Evolutionary conservation across 2,329 filamentous ascomycete genomes (phyloP).

Genomic region (Botrytis galanthina): DNA sequence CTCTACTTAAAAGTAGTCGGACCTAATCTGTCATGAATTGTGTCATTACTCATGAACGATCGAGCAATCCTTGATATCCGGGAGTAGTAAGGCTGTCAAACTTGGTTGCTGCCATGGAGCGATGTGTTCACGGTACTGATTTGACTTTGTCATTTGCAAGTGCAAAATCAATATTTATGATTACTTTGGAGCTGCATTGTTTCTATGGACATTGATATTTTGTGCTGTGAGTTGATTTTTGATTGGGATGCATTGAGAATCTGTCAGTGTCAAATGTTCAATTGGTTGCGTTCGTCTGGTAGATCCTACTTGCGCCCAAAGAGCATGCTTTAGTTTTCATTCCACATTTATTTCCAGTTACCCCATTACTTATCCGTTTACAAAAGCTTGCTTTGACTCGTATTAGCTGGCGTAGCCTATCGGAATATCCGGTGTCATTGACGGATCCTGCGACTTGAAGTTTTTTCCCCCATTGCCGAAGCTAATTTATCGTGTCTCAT

Average conservation of each 20-base stretch:
- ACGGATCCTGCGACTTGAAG: neutral
- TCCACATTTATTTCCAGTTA: neutral
- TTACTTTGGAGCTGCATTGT: accelerated
- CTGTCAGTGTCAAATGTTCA: neutral
- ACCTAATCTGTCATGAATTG: neutral
- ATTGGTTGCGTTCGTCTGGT: neutral
- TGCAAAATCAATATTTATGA: neutral
- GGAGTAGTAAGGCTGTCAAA: neutral
- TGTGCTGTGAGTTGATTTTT: neutral
- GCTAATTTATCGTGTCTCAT: neutral
- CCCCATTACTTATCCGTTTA: neutral
- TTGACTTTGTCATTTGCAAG: neutral
- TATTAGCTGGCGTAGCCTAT: neutral
- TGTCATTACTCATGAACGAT: neutral
- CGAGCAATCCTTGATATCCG: neutral
- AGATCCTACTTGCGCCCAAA: neutral
- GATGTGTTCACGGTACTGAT: neutral
- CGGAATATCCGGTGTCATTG: neutral
- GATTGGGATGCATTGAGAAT: neutral
- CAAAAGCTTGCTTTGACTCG: neutral
- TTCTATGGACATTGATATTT: neutral
- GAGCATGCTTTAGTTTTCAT: neutral
- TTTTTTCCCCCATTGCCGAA: neutral
- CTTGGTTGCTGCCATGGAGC: neutral
- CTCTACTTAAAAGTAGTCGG: neutral